Percentiles rank a stretch among this genome's conserved stretches.
Evolutionary conservation across 441 rosid genomes (phyloP).

Genomic region (Arabidopsis lyrata): DNA sequence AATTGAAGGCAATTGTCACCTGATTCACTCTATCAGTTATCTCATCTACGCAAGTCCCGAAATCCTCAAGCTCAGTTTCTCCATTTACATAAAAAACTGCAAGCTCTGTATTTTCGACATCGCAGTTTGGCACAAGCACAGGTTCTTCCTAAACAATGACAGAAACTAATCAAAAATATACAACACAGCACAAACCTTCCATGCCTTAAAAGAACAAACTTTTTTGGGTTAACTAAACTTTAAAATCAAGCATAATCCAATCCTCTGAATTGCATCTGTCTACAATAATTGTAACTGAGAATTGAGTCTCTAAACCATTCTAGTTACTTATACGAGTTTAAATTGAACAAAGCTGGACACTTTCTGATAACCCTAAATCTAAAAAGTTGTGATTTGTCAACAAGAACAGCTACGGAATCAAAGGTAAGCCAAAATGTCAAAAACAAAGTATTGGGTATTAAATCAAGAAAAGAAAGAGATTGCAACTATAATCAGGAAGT

Average conservation of each 20-base stretch:
- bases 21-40: constrained; percentile 63
- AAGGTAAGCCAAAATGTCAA: background rate
- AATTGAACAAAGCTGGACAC: constrained; percentile 29
- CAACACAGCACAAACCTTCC: constrained; percentile 16
- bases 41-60: constrained; percentile 61
- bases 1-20: constrained; percentile 48
- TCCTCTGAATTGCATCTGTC: constrained; percentile 17
- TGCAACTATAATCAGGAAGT: background rate
- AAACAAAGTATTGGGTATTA: background rate
- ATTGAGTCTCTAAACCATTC: constrained; percentile 5
- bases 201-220: constrained; percentile 13
- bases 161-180: constrained; percentile 17
- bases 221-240: background rate
- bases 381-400: background rate
- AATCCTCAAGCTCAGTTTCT: constrained; percentile 55
- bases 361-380: constrained; percentile 9
- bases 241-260: background rate
- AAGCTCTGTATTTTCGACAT: constrained; percentile 35
- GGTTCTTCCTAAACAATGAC: constrained; percentile 41
- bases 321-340: background rate
- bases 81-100: constrained; percentile 44
- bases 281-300: background rate
- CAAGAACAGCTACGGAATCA: constrained; percentile 8
- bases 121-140: constrained; percentile 44
- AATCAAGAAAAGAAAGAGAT: background rate